phyloP scores from a whole-genome alignment of 2,329 filamentous ascomycete genomes.

The Aspergillus sp. region DNA sequence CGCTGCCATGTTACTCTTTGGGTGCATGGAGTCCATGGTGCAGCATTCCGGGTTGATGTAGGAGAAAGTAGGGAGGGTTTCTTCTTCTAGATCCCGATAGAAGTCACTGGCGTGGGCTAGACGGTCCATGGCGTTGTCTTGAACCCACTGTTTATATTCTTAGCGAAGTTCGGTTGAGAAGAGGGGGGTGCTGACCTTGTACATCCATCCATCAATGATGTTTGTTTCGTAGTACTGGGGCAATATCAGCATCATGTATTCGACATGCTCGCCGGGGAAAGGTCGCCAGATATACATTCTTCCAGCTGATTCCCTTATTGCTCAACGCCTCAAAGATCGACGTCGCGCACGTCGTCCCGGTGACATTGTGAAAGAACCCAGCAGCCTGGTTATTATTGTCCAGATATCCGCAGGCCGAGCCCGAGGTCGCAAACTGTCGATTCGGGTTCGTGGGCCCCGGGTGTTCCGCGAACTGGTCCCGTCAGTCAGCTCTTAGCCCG shows the following conservation, averaged over 20 bases:
- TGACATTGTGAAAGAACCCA: slow-evolving; percentile 35
- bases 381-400: slow-evolving; percentile 33
- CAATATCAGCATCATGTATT: not conserved
- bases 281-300: slow-evolving; percentile 26
- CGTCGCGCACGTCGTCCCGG: slow-evolving; percentile 33
- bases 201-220: slow-evolving; percentile 38
- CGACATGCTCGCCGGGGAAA: not conserved
- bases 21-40: slow-evolving; percentile 40
- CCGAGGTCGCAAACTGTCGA: slow-evolving; percentile 41
- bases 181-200: slow-evolving; percentile 22
- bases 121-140: slow-evolving; percentile 36
- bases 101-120: slow-evolving; percentile 49
- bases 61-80: slow-evolving; percentile 68
- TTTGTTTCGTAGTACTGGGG: slow-evolving; percentile 39
- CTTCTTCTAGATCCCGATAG: slow-evolving; percentile 61
- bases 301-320: slow-evolving; percentile 39
- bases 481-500: slow-evolving; percentile 5
- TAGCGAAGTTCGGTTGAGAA: not conserved
- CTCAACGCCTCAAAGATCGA: slow-evolving; percentile 41
- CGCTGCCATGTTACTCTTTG: slow-evolving; percentile 38
- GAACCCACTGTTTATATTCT: slow-evolving; percentile 29
- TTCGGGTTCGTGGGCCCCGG: slow-evolving; percentile 44
- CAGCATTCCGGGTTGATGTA: slow-evolving; percentile 47
- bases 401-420: slow-evolving; percentile 34
- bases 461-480: slow-evolving; percentile 32